Evolutionary conservation across 306 rosid genomes (phyloP).

Genomic region (Luffa aegyptiaca): DNA sequence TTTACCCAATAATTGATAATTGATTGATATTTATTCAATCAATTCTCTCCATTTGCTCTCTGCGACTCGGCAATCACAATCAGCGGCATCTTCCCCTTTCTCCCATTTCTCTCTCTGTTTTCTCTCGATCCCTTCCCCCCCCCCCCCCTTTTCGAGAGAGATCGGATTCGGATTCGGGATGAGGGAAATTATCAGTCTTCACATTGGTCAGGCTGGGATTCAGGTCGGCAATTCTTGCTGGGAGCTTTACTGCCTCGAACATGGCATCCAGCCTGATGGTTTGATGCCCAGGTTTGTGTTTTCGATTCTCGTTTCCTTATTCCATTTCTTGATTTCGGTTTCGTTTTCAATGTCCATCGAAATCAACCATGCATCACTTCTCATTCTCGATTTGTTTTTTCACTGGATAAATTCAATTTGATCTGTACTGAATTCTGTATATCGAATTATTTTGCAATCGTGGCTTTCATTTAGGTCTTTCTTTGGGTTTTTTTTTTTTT

Average conservation of each 20-base stretch:
- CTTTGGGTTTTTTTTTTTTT: neutral
- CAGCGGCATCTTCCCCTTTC: neutral
- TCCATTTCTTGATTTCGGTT: neutral
- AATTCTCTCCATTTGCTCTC: neutral
- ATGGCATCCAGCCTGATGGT: slow-evolving; percentile 66
- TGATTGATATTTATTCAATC: neutral
- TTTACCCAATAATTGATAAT: neutral
- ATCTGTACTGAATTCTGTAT: neutral
- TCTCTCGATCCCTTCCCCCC: neutral
- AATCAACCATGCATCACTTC: neutral
- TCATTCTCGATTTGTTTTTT: neutral
- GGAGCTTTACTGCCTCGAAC: slow-evolving; percentile 76
- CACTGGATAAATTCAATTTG: neutral
- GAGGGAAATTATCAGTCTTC: slow-evolving; percentile 66
- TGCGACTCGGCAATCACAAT: neutral
- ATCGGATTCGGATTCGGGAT: slow-evolving; percentile 3
- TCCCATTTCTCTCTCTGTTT: neutral
- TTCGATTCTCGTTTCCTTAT: neutral
- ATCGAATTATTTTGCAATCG: neutral
- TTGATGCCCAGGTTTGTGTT: slow-evolving; percentile 48
- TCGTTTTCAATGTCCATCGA: neutral
- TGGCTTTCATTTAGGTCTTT: neutral
- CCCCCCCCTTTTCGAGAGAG: neutral
- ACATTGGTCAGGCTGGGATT: slow-evolving; percentile 75
- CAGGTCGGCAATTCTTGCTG: slow-evolving; percentile 79